Percentiles rank a stretch among this genome's conserved stretches.
phyloP scores from a whole-genome alignment of 768 basidiomycete species.

The Mycena rebaudengoi region DNA sequence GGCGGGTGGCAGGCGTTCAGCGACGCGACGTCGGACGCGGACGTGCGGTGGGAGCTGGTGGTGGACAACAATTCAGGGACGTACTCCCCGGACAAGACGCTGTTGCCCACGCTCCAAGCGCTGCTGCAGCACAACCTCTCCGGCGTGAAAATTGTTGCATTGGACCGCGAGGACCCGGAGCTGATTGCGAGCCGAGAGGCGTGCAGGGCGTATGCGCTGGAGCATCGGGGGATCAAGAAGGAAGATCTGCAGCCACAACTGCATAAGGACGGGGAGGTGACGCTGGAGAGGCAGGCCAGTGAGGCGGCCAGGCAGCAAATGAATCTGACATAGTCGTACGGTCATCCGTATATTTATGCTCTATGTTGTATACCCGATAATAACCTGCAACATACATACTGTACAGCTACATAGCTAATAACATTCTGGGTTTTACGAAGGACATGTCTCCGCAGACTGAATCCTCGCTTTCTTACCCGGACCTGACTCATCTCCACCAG shows the following conservation, averaged over 20 bases:
- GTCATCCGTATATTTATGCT: no score
- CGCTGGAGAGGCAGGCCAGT: conserved; percentile 47
- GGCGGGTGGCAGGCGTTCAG: conserved; percentile 74
- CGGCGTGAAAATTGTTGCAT: conserved; percentile 63
- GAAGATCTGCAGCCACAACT: conserved; percentile 74
- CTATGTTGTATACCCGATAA: no score
- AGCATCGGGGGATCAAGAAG: conserved; percentile 62
- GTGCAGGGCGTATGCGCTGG: conserved; percentile 71
- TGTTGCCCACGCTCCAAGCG: conserved; percentile 68
- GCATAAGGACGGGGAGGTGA: conserved; percentile 57
- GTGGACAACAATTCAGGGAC: conserved; percentile 91
- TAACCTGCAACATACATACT: no score
- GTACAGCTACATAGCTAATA: no score
- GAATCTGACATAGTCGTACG: no score
- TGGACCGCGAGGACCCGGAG: conserved; percentile 63
- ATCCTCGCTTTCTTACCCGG: conserved; percentile 20
- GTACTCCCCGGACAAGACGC: conserved; percentile 73
- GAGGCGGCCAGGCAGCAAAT: no score
- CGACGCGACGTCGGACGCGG: conserved; percentile 60
- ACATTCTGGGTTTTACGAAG: neutral
- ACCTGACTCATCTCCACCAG: neutral
- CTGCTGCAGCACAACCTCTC: conserved; percentile 80
- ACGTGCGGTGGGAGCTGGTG: conserved; percentile 80
- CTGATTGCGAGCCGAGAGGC: conserved; percentile 68
- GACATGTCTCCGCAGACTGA: neutral